These are phyloP conservation scores for Hyphodiscus hymeniophilus DNA, from an alignment of 495 filamentous ascomycete genomes.

Conservation along the genomic window DNA sequence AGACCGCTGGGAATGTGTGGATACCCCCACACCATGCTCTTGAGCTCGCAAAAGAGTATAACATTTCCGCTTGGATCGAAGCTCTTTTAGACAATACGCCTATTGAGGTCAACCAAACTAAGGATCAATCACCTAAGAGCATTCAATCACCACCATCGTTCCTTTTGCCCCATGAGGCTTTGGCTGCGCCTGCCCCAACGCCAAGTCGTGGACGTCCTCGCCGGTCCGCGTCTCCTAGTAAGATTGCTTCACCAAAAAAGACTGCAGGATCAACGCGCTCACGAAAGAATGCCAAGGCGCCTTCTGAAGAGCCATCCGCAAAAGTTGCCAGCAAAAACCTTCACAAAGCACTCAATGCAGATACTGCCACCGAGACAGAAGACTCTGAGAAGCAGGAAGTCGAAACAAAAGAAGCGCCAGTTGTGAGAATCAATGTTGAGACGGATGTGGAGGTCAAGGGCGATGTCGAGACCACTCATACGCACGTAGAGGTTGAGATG, in stretches of 20 bases:
- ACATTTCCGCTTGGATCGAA: conserved; percentile 76
- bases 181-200: conserved; percentile 26
- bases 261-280: conserved; percentile 14
- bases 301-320: conserved; percentile 41
- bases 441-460: conserved; percentile 56
- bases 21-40: conserved; percentile 80
- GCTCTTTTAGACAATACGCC: conserved; percentile 79
- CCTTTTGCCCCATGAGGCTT: conserved; percentile 34
- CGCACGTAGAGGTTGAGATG: conserved; percentile 72
- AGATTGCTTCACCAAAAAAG: conserved; percentile 44
- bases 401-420: conserved; percentile 39
- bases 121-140: conserved; percentile 47
- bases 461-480: conserved; percentile 59
- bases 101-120: conserved; percentile 35
- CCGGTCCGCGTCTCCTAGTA: conserved; percentile 50
- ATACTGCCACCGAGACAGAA: conserved; percentile 1
- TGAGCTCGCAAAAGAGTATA: conserved; percentile 69
- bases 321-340: conserved; percentile 37
- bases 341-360: conserved; percentile 11
- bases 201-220: conserved; percentile 30
- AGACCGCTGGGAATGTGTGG: conserved; percentile 96
- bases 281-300: conserved; percentile 41
- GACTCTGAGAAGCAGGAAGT: conserved; percentile 18
- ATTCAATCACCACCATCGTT: conserved; percentile 67
- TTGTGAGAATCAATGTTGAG: conserved; percentile 62